Conservation (phyloP, 345 rosid genomes). For the Eutrema japonicum region DNA sequence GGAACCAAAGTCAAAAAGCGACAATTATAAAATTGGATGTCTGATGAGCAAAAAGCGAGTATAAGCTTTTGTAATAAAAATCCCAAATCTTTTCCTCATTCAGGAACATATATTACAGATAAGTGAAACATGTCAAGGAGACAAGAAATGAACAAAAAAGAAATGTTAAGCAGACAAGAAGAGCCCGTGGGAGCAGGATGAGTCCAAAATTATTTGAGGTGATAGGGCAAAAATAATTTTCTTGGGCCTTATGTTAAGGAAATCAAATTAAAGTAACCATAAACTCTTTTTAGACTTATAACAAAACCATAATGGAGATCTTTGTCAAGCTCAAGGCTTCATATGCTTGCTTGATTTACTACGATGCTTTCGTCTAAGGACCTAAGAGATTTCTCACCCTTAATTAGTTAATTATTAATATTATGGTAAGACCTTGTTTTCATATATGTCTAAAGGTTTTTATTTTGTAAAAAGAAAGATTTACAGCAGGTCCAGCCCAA, state of each 20-base stretch:
- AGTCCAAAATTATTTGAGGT: conserved; percentile 15
- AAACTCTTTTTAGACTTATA: background rate
- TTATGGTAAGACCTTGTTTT: background rate
- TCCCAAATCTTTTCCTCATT: too few relatives aligned
- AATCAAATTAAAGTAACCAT: background rate
- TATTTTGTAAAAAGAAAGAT: too few relatives aligned
- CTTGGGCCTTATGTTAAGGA: conserved; percentile 1
- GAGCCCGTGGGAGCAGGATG: conserved; percentile 4
- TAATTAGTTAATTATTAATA: background rate
- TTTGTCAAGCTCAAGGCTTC: background rate
- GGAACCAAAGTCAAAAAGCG: conserved; percentile 28
- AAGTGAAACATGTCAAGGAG: background rate
- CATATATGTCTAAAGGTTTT: background rate
- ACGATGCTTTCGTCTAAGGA: background rate
- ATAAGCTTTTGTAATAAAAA: too few relatives aligned
- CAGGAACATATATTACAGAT: too few relatives aligned
- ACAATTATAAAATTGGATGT: background rate
- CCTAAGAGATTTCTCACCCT: conserved; percentile 6
- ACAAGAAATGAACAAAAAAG: background rate
- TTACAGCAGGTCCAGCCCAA: background rate
- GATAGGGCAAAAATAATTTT: background rate
- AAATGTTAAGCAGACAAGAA: conserved; percentile 26
- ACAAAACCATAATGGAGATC: too few relatives aligned
- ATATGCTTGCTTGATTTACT: conserved; percentile 1
- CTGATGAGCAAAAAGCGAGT: too few relatives aligned